A percentile compares a stretch with the other conserved stretches of the same genome.
Evolutionary conservation across 768 basidiomycete species (phyloP).

Genomic region (Pulveroboletus sp.): DNA sequence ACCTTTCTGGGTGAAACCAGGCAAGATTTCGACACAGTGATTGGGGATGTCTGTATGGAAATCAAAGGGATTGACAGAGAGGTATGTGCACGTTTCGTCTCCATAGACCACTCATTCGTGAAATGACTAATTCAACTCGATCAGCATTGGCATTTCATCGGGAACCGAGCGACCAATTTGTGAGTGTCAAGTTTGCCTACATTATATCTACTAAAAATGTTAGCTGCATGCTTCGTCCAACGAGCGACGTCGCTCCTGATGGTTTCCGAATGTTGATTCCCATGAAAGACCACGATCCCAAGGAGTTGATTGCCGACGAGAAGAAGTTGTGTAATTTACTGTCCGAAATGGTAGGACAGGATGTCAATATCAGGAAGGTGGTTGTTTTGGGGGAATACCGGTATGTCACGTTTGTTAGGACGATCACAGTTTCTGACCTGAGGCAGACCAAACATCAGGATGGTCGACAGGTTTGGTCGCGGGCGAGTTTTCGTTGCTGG

Average conservation of each 20-base stretch:
- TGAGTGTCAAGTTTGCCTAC: not conserved
- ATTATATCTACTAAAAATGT: not conserved
- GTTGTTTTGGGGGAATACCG: conserved; percentile 27
- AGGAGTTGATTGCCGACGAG: conserved; percentile 16
- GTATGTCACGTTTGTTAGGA: conserved; percentile 18
- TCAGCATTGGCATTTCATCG: conserved; percentile 25
- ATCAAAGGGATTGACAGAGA: conserved; percentile 27
- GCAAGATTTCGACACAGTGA: conserved; percentile 22
- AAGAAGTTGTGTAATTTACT: conserved; percentile 31
- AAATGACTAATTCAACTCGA: not conserved
- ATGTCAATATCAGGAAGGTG: conserved; percentile 31
- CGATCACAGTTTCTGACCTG: not conserved
- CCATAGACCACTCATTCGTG: too few relatives aligned
- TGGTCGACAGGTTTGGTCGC: conserved; percentile 40
- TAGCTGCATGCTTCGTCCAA: conserved; percentile 13
- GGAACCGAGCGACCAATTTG: conserved; percentile 4
- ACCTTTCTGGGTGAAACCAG: conserved; percentile 40
- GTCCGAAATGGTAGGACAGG: conserved; percentile 23
- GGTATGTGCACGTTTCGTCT: conserved; percentile 9
- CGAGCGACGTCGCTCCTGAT: conserved; percentile 19
- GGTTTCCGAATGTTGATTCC: conserved; percentile 18
- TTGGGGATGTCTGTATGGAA: conserved; percentile 33
- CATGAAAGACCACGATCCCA: conserved; percentile 7
- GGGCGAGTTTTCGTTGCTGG: conserved; percentile 50
- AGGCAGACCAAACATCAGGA: conserved; percentile 45